Base-by-base conservation (phyloP, 345 rosid species). In the Noccaea caerulescens region DNA sequence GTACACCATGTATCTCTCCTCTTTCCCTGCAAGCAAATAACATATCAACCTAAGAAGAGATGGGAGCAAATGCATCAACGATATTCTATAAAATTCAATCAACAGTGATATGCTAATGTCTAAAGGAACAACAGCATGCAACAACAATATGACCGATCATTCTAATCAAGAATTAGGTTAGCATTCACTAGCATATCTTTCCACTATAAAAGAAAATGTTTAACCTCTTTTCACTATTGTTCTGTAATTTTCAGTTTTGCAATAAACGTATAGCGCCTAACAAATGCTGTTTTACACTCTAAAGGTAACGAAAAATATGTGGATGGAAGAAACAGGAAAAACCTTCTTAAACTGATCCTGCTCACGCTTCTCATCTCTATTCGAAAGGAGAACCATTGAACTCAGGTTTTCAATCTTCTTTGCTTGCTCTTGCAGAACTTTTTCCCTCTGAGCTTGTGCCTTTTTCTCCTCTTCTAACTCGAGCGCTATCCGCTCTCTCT, bases 391-490 rank as follows among this genome's bases (percentile, higher is more conserved):
- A 54, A 93, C 97, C 85, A 91, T 91, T 38, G 98, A 82, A 81
- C 97, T 89, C 81, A 93, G 71, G 82, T 87, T 93, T 81, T 91
- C 66, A 52, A 93, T 93, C 77, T 87, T 93, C 72, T 85, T 84
- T 13, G 92, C 98, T 80, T 93, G 98, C 89, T 91, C 90, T 78
- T 87, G 88, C 85, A 93, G 57, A 62, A 87, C 91, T 82, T 79
- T 93, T 78, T 93, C 96, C 30, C 92, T 86, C 72, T 88, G 97
- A 47, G 86, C 98, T 77, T 93, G 97, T 52, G 90, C 89, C 82
- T 82, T 91, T 83, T 89, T 93, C 83, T 93, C 98, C 83, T 90
- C 98, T 82, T 93, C 97, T 78, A 93, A 82, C 77, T 91, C 98
- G 73, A 91, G 78, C 76, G 90, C 79, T 51, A 93, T 91, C 11